Base-by-base conservation (phyloP, 2,329 filamentous ascomycete species). In the Aureobasidium sp. region DNA sequence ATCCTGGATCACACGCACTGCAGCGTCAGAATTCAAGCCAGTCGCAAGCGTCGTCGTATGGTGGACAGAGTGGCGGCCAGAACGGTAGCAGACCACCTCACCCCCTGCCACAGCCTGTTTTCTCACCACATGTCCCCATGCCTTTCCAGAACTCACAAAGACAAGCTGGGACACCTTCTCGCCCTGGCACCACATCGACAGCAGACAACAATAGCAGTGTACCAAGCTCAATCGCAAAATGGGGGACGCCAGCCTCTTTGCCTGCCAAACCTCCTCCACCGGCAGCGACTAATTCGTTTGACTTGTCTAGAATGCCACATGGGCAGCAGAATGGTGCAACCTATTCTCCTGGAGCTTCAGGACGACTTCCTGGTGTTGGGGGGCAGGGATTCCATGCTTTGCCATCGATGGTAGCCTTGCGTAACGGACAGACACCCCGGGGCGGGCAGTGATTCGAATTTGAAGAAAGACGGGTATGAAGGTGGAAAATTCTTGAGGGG, bases 181-280 rank as follows among this genome's bases (percentile, higher is more conserved):
- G 57, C 21, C 44, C 57, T 25, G 45, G 57, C 5, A 48, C 30
- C 1, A 59, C 36, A 10, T n/a, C 44, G 5, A 32, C 41, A 29
- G 10, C 36, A 50, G 57, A 59, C 16, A 50, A 32, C n/a, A 59
- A 16, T 39, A 32, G 27, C 32, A 42, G 34, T 36, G 21, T 45
- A 14, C 32, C 44, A 14, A 81, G 76, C 68, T 79, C 77, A 66
- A 79, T 83, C 59, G 79, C 81, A n/a, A 82, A 82, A 66, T 83
- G 79, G 71, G 81, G 81, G 34, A 79, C 80, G 36, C 78, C 81
- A 5, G 73, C 81, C 16, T 79, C 80, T 55, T 72, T 84, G 47
- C 81, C 81, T 50, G 77, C 80, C 10, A 83, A 82, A 67, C 81
- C 81, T 39, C 81, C 81, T 44, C 78, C 80, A 50, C 72, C 78